A percentile compares a stretch with the other conserved stretches of the same genome.
phyloP scores from a whole-genome alignment of 1,139 yeast genomes.

The Saccharomyces hybrid region DNA sequence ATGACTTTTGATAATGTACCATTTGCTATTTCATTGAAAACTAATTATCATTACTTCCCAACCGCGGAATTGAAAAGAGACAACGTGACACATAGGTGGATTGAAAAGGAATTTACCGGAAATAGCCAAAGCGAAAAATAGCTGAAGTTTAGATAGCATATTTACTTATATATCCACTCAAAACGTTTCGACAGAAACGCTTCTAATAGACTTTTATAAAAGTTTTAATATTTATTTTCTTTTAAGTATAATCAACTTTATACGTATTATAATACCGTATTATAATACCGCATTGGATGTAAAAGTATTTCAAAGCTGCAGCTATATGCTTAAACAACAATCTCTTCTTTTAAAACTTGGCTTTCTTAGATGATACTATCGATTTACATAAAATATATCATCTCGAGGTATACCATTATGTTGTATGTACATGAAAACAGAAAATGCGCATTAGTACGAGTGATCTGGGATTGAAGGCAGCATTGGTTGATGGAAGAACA shows the following conservation, averaged over 20 bases:
- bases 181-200: too few relatives aligned
- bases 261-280: too few relatives aligned
- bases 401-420: too few relatives aligned
- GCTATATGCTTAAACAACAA: too few relatives aligned
- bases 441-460: background rate
- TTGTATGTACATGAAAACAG: background rate
- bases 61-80: conserved; percentile 59
- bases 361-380: too few relatives aligned
- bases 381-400: too few relatives aligned
- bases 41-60: conserved; percentile 87
- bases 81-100: conserved; percentile 43
- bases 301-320: too few relatives aligned
- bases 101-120: conserved; percentile 35
- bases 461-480: background rate
- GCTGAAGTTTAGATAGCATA: background rate
- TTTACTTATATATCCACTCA: background rate
- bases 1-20: conserved; percentile 85
- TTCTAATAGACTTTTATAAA: background rate
- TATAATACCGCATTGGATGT: too few relatives aligned
- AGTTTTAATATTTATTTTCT: too few relatives aligned
- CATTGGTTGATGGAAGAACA: background rate
- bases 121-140: conserved; percentile 8
- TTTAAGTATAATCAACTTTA: too few relatives aligned
- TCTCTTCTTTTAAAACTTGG: too few relatives aligned
- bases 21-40: conserved; percentile 74